Base-by-base conservation (phyloP, 1,284 basidiomycete genomes). In the Bjerkandera adusta region DNA sequence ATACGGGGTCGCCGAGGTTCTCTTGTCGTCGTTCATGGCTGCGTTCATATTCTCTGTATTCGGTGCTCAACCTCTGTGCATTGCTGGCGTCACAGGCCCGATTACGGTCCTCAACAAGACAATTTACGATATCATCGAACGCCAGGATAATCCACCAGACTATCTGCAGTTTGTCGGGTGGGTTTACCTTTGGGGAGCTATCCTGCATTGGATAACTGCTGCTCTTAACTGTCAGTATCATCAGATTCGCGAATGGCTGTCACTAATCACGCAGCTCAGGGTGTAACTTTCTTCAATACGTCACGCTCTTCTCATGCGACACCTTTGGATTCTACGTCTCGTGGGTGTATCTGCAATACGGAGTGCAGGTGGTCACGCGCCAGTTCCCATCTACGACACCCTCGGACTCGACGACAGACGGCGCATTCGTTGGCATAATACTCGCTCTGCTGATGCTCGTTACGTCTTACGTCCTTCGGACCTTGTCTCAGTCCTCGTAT, bases 261-360 rank as follows among this genome's bases (percentile, higher is more conserved):
- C 16, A 25, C 25, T 36, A 37, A 36, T n/a, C 16, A 27, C 20
- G 15, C 39, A 5, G 11, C 51, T 46, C 50, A 92, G 91, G 81
- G 71, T 89, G 87, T 56, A 86, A 89, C 59, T 86, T 89, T 52
- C 73, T 93, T 27, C 81, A 78, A 75, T 93, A 91, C 60, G 90
- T 96, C 21, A 95, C 93, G 0, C 75, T 92, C 11, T 89, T 97
- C 71, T 90, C 92, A 2, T 94, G 91, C 60, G 91, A 97, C 56
- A 97, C 93, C 0, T 96, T 96, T 60, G 92, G 94, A 2, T 93
- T 95, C 65, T 93, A 93, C 62, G 90, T 94, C 4, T 83, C 83
- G 12, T 86, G 82, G 81, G 83, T 93, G 1, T 95, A 94, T 59
- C 77, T 93, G n/a, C 87, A 93, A 66, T 92, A 92, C 52, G 90